Conservation (phyloP, 441 rosid genomes). For the Eugenia klotzschiana region DNA sequence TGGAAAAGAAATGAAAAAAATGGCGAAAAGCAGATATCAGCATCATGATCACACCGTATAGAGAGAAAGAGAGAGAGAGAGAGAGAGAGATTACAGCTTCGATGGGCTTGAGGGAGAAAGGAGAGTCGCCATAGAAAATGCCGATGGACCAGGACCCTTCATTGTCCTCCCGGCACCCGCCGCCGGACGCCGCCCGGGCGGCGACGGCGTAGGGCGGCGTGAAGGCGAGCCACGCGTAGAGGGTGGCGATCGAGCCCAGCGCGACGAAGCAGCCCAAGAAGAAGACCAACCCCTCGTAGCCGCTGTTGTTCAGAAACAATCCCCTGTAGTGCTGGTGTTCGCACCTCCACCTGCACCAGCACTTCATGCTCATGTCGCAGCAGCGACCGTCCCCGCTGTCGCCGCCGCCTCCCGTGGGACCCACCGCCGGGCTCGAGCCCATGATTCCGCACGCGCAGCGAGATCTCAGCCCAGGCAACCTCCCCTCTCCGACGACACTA, state of each 20-base stretch:
- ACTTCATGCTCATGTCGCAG: not conserved
- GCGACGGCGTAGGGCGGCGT: slow-evolving; percentile 17
- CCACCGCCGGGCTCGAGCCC: not conserved
- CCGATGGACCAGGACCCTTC: slow-evolving; percentile 98
- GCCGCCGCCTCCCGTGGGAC: not conserved
- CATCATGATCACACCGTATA: not conserved
- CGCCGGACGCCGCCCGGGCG: slow-evolving; percentile 7
- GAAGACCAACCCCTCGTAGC: not conserved
- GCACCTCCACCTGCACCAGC: slow-evolving; percentile 3
- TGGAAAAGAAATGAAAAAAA: not conserved
- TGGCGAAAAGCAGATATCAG: not conserved
- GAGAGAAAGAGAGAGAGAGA: not conserved
- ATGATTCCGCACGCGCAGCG: not conserved
- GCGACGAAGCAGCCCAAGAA: slow-evolving; percentile 27
- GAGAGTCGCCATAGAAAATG: slow-evolving; percentile 74
- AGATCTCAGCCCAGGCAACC: not conserved
- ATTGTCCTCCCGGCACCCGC: slow-evolving; percentile 68
- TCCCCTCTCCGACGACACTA: not conserved
- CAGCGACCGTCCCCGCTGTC: not conserved
- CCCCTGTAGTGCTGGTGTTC: not conserved
- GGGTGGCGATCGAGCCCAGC: slow-evolving; percentile 44
- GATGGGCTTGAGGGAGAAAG: slow-evolving; percentile 74
- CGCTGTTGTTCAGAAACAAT: not conserved
- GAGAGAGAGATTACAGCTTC: slow-evolving; percentile 47
- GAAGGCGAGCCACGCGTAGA: slow-evolving; percentile 47